phyloP scores from a whole-genome alignment of 305 asterid genomes.

The Rubia tinctorum region DNA sequence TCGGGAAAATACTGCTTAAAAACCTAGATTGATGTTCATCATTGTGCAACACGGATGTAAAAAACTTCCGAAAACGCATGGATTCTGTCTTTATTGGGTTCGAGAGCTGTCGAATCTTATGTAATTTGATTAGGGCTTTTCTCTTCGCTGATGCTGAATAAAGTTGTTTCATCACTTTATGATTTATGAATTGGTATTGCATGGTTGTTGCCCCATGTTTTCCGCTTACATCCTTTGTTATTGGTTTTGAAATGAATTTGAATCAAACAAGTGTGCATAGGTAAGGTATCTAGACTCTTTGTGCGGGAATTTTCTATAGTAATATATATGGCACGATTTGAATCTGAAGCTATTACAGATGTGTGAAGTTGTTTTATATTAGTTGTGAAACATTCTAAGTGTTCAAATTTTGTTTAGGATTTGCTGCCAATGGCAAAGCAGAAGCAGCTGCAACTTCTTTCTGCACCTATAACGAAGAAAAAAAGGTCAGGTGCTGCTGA shows the following conservation, averaged over 20 bases:
- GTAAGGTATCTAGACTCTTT: too few relatives aligned
- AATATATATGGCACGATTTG: neutral
- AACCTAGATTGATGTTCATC: neutral
- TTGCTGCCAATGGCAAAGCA: constrained; percentile 53
- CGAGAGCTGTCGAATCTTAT: neutral
- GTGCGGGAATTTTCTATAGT: too few relatives aligned
- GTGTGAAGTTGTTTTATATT: neutral
- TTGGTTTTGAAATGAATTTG: neutral
- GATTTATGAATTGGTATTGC: neutral
- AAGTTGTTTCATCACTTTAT: neutral
- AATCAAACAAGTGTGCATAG: neutral
- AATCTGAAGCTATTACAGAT: neutral
- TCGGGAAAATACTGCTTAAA: neutral
- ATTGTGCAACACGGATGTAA: neutral
- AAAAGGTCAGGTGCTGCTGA: constrained; percentile 26
- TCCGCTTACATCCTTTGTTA: neutral
- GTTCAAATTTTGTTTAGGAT: neutral
- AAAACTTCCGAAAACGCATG: neutral
- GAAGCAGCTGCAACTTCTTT: constrained; percentile 35
- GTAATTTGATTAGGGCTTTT: neutral
- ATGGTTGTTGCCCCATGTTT: neutral
- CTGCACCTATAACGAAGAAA: constrained; percentile 37
- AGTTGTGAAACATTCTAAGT: too few relatives aligned
- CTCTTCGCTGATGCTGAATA: neutral
- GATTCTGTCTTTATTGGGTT: neutral